A percentile compares a stretch with the other conserved stretches of the same genome.
These are phyloP conservation scores for Castanea crenata DNA, from an alignment of 306 rosid genomes.

Conservation along the genomic window DNA sequence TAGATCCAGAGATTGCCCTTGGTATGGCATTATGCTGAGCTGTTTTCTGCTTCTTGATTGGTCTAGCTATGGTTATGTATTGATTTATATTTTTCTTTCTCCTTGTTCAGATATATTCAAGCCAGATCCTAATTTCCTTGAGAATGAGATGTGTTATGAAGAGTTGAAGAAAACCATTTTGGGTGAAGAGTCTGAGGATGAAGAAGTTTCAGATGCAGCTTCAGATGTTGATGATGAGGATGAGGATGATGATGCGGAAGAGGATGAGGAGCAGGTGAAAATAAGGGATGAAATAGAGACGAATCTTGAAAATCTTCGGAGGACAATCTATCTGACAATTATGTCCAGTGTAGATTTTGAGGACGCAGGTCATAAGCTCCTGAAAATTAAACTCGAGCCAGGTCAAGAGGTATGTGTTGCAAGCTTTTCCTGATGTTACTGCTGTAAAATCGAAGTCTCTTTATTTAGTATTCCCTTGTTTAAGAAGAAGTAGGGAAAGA, in stretches of 20 bases:
- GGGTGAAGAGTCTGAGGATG: conserved; percentile 73
- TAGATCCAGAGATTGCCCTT: conserved; percentile 46
- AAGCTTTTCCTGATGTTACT: background rate
- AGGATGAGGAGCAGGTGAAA: conserved; percentile 65
- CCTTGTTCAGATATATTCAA: conserved; percentile 67
- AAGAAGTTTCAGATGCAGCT: conserved; percentile 61
- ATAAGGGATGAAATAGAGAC: conserved; percentile 93
- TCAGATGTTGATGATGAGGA: conserved; percentile 40
- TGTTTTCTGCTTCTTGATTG: conserved; percentile 8
- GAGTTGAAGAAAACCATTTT: conserved; percentile 70
- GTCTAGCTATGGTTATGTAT: conserved; percentile 4
- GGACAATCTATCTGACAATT: conserved; percentile 87
- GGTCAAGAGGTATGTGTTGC: conserved; percentile 82
- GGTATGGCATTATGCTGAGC: conserved; percentile 31
- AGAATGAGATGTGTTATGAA: conserved; percentile 77
- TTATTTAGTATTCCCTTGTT: background rate
- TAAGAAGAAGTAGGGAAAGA: background rate
- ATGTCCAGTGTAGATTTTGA: conserved; percentile 98
- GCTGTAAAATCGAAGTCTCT: conserved; percentile 8
- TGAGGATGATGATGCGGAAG: conserved; percentile 52
- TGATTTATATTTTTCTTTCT: background rate
- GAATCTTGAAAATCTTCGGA: conserved; percentile 81
- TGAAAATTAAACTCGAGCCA: conserved; percentile 92
- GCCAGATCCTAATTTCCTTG: conserved; percentile 70
- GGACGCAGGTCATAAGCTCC: conserved; percentile 97